Evolutionary conservation across 2,329 filamentous ascomycete species (phyloP), one percentile per base, ranked within the genome.

Genomic region (Aureobasidium mangrovei): DNA sequence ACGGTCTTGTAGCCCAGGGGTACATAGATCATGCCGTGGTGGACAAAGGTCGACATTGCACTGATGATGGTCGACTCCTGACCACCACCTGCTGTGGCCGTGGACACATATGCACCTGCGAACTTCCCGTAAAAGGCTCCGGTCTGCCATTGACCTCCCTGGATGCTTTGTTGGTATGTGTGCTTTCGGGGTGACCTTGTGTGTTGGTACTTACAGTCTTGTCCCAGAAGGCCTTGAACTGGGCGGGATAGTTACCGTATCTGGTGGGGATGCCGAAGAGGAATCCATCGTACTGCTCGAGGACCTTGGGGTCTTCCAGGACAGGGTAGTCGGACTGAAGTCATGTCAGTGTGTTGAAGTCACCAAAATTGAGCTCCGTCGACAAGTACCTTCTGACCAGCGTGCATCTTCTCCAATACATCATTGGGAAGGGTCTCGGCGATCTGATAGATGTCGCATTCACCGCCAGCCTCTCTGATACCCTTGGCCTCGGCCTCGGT

Each of bases 21-120:
- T n/a, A 97, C 90, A 71, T 86, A 97, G 77, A 93, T 85, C 75
- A 97, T 86, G 66, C 93, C 93, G 77, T 97, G 93, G 76, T 97
- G 93, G 58, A 84, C 72, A 53, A 97, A 77, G 18, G 91, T 97
- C 66, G 84, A 89, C 81, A 97, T 83, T 68, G 85, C 76, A 33
- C 84, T 78, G 60, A 96, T 75, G 62, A 81, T 85, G 45, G 93
- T 98, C 55, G 82, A 84, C 76, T 98, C 93, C 77, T 98, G 93
- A 60, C 93, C 93, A 69, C 93, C 93, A 59, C 93, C 93, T 54
- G 77, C 76, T 55, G 84, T 85, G 57, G 77, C 90, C n/a, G 89
- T 94, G 59, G 85, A 88, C 71, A 98, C 74, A 80, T 98, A 98
- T 58, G 96, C 61, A 65, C 91, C 91, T 53, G 86, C 91, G 67